Percentiles rank a stretch among this genome's conserved stretches.
Conservation (phyloP, 2,329 filamentous ascomycete genomes). For the Fusarium tuaranense region DNA sequence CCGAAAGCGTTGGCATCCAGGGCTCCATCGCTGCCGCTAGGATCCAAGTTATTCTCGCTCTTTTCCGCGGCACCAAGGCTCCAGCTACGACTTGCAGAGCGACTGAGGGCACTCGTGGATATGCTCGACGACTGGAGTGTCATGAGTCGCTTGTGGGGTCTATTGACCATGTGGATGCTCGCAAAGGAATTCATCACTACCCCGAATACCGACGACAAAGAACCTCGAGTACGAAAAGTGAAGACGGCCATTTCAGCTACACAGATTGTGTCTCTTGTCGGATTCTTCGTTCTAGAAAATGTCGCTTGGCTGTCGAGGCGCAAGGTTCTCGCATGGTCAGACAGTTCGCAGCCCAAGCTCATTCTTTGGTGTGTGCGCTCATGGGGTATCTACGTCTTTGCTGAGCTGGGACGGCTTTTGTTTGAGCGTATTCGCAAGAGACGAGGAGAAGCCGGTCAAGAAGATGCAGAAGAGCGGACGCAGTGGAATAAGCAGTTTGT, state of each 20-base stretch:
- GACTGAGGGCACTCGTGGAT: slow-evolving; percentile 12
- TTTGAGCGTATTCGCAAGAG: slow-evolving; percentile 4
- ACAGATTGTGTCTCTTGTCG: slow-evolving; percentile 12
- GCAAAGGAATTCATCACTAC: slow-evolving; percentile 16
- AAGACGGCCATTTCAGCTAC: slow-evolving; percentile 6
- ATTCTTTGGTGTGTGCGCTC: slow-evolving; percentile 20
- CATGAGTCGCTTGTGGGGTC: slow-evolving; percentile 28
- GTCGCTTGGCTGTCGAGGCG: slow-evolving; percentile 19
- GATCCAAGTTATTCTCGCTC: not conserved
- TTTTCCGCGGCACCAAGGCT: not conserved
- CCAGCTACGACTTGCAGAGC: not conserved
- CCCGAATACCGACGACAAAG: not conserved
- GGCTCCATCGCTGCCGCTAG: not conserved
- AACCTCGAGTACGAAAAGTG: not conserved
- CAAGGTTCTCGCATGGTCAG: slow-evolving; percentile 6
- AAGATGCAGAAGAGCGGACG: not conserved
- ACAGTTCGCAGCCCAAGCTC: slow-evolving; percentile 14
- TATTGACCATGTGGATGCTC: slow-evolving; percentile 15
- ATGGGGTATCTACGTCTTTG: slow-evolving; percentile 21
- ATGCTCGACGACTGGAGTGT: slow-evolving; percentile 38
- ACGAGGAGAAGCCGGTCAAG: not conserved
- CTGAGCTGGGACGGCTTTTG: slow-evolving; percentile 17
- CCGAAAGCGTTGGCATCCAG: fast-evolving
- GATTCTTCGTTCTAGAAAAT: slow-evolving; percentile 18
- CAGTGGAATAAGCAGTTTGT: slow-evolving; percentile 24